Evolutionary conservation across 2,329 filamentous ascomycete genomes (phyloP), one percentile per base, ranked within the genome.

Genomic region (Penicillium hordei): DNA sequence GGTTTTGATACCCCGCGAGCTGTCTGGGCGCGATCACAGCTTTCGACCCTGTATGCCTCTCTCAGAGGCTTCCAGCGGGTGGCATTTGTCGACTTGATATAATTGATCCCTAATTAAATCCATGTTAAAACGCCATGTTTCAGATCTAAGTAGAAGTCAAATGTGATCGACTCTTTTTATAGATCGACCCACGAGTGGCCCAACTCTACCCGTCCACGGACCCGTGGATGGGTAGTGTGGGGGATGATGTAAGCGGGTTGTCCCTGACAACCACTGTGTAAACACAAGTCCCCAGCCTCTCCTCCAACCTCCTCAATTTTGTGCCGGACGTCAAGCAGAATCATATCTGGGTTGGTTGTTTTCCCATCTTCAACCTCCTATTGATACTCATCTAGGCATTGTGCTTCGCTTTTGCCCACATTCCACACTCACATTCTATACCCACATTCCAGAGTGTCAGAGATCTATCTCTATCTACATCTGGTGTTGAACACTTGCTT

Each of bases 221-320:
- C 52, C 49, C 42, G 27, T 39, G 39, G 34, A 25, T 17, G 48
- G 53, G 36, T 43, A 27, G 19, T 38, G 42, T 52, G 25, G 39
- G 45, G 19, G 63, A 52, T 71, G 68, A 72, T 51, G 43, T 72
- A 62, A 71, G 55, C 64, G 12, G 43, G 69, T 71, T 70, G 60
- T 67, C 69, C 55, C 57, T 60, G 62, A 63, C 50, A 59, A 60
- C 55, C 33, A 52, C 52, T 55, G 62, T 19, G 68, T 69, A 72
- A 68, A 65, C 67, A 67, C 59, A 58, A 60, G 61, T 61, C 57
- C 72, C 72, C 72, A 74, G 70, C 73, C 72, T 73, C 72, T 71
- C 56, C 63, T 68, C 69, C 72, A 75, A 74, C 72, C 72, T 72
- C 72, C 72, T 58, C 66, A 70, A 61, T 75, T 75, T 55, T 46